A percentile compares a stretch with the other conserved stretches of the same genome.
phyloP scores from a whole-genome alignment of 2,329 filamentous ascomycete genomes.

The Aureobasidium melanogenum region DNA sequence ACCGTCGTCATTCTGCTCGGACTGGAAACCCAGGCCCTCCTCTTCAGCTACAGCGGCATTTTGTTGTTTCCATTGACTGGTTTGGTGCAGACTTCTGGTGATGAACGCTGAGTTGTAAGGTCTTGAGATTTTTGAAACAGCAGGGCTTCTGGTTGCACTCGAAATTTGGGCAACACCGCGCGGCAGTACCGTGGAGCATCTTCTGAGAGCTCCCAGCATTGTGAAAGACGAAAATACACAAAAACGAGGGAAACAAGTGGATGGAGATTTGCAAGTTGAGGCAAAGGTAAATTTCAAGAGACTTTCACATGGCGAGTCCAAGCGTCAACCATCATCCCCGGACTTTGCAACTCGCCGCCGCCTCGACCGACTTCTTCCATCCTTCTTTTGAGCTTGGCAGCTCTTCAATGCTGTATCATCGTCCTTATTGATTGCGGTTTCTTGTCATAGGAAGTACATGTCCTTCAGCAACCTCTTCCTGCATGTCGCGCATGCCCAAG shows the following conservation, averaged over 20 bases:
- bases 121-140: neutral
- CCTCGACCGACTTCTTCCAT: neutral
- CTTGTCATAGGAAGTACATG: neutral
- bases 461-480: conserved; percentile 6
- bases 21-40: conserved; percentile 17
- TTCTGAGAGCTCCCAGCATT: conserved; percentile 14
- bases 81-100: conserved; percentile 28
- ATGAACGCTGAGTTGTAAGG: neutral
- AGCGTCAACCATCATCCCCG: neutral
- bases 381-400: too few relatives aligned
- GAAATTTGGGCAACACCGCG: conserved; percentile 18
- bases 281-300: conserved; percentile 8
- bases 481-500: conserved; percentile 18
- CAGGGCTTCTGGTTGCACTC: neutral
- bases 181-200: conserved; percentile 22
- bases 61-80: conserved; percentile 28
- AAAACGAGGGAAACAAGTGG: neutral
- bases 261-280: neutral
- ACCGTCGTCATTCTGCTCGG: conserved; percentile 10
- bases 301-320: conserved; percentile 2
- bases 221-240: neutral
- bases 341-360: neutral
- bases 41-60: conserved; percentile 23
- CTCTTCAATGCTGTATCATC: neutral
- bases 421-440: neutral